Evolutionary conservation across 768 basidiomycete species (phyloP).

Genomic region (Leucosporidium creatinivorum): DNA sequence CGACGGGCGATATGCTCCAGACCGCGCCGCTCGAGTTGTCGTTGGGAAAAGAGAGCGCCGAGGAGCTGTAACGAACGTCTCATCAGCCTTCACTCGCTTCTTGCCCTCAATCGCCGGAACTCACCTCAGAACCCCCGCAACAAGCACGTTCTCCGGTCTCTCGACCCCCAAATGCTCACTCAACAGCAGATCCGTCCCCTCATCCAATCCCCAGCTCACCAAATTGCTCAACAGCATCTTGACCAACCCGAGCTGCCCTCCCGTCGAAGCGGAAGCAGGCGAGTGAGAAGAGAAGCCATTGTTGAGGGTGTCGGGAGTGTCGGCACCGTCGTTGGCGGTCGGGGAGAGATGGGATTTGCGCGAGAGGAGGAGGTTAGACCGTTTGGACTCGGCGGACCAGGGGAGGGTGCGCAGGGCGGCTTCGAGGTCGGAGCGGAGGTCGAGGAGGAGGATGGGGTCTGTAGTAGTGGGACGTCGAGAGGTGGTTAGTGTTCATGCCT

Average conservation of each 20-base stretch:
- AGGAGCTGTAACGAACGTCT: neutral
- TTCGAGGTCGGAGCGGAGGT: slow-evolving; percentile 15
- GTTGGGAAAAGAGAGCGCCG: neutral
- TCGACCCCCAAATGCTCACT: slow-evolving; percentile 52
- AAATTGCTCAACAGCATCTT: slow-evolving; percentile 57
- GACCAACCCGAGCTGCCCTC: slow-evolving; percentile 51
- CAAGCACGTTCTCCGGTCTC: slow-evolving; percentile 36
- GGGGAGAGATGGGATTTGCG: neutral
- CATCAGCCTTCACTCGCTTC: slow-evolving; percentile 20
- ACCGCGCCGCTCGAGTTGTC: slow-evolving; percentile 46
- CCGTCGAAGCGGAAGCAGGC: neutral
- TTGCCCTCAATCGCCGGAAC: slow-evolving; percentile 9
- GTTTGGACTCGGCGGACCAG: slow-evolving; percentile 7
- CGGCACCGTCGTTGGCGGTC: neutral
- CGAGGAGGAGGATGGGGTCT: slow-evolving; percentile 20
- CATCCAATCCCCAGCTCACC: slow-evolving; percentile 62
- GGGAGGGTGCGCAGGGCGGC: slow-evolving; percentile 1
- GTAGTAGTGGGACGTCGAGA: too few relatives aligned
- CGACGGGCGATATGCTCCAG: slow-evolving; percentile 68
- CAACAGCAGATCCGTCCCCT: slow-evolving; percentile 64
- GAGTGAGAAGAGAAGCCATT: neutral
- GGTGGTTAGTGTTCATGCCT: too few relatives aligned
- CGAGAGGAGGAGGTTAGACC: too few relatives aligned
- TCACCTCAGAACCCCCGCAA: neutral
- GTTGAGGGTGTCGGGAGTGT: slow-evolving; percentile 27